Evolutionary conservation across 345 rosid genomes (phyloP).

Genomic region (Gossypium anomalum): DNA sequence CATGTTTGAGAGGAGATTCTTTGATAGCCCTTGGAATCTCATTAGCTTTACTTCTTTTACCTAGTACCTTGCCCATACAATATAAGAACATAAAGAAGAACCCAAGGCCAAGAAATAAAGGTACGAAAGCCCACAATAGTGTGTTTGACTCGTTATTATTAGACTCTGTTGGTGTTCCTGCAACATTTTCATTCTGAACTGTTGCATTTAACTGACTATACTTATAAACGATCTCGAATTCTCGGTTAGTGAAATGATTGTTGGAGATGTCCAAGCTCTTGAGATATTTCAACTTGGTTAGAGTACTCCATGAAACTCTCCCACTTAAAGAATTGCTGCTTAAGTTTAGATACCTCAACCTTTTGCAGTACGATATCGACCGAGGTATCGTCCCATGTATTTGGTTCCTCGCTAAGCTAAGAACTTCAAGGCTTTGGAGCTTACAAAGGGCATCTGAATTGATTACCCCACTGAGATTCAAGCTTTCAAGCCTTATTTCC

Average conservation of each 20-base stretch:
- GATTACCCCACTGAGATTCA: slow-evolving; percentile 37
- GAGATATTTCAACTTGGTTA: slow-evolving; percentile 32
- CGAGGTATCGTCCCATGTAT: slow-evolving; percentile 36
- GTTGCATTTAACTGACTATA: not conserved
- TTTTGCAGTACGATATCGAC: slow-evolving; percentile 30
- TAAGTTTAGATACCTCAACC: slow-evolving; percentile 30
- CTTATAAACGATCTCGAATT: slow-evolving; percentile 12
- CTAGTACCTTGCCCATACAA: slow-evolving; percentile 17
- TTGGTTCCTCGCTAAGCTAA: slow-evolving; percentile 32
- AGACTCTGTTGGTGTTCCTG: not conserved
- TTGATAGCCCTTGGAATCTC: slow-evolving; percentile 26
- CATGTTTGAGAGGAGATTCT: slow-evolving; percentile 20
- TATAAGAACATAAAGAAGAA: slow-evolving; percentile 25
- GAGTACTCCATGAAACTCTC: slow-evolving; percentile 20
- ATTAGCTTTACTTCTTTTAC: slow-evolving; percentile 23
- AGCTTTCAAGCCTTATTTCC: slow-evolving; percentile 39
- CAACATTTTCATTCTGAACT: not conserved
- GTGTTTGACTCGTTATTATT: not conserved
- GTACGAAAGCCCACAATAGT: not conserved
- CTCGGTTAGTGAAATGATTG: slow-evolving; percentile 20
- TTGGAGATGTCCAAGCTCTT: slow-evolving; percentile 34
- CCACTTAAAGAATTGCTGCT: slow-evolving; percentile 42
- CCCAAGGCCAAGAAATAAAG: slow-evolving; percentile 18
- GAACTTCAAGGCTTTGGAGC: slow-evolving; percentile 29
- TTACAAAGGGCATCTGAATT: slow-evolving; percentile 35